Evolutionary conservation across 139 green algal genomes (phyloP).

Genomic region (Astrephomene gubernaculifera): DNA sequence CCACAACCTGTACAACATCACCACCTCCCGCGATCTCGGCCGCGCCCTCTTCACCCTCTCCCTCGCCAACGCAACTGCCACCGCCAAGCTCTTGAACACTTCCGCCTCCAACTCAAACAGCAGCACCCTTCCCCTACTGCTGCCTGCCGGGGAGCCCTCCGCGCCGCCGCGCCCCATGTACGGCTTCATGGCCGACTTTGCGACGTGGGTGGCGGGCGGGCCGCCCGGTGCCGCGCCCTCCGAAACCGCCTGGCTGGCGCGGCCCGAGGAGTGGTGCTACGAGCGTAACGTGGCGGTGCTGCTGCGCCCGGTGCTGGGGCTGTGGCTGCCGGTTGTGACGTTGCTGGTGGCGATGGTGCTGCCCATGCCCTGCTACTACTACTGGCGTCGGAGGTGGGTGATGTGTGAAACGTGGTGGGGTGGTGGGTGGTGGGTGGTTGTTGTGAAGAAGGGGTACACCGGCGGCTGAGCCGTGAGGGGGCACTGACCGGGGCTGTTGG

Average conservation of each 20-base stretch:
- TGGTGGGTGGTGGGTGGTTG: not conserved
- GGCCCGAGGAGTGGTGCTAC: constrained; percentile 40
- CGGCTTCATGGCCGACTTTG: constrained; percentile 34
- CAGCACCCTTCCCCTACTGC: too few relatives aligned
- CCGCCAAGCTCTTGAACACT: too few relatives aligned
- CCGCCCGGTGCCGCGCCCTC: not conserved
- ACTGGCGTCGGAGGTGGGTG: constrained; percentile 11
- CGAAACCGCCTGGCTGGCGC: constrained; percentile 1
- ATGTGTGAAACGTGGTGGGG: not conserved
- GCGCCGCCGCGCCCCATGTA: constrained; percentile 3
- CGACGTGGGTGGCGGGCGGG: constrained; percentile 15
- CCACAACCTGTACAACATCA: constrained; percentile 2
- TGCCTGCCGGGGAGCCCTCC: not conserved
- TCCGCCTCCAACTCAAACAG: not conserved
- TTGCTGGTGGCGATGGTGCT: constrained; percentile 17
- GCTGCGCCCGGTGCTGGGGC: constrained; percentile 35
- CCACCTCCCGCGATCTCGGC: not conserved
- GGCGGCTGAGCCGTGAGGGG: too few relatives aligned
- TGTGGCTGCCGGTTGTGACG: constrained; percentile 27
- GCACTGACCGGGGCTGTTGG: too few relatives aligned
- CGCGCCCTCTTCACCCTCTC: constrained; percentile 1
- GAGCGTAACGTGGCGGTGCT: constrained; percentile 12
- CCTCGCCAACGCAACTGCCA: too few relatives aligned
- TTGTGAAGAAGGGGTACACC: not conserved
- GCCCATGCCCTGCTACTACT: constrained; percentile 37